A percentile compares a stretch with the other conserved stretches of the same genome.
phyloP scores from a whole-genome alignment of 2,329 filamentous ascomycete genomes.

The Leptographium lundbergii region DNA sequence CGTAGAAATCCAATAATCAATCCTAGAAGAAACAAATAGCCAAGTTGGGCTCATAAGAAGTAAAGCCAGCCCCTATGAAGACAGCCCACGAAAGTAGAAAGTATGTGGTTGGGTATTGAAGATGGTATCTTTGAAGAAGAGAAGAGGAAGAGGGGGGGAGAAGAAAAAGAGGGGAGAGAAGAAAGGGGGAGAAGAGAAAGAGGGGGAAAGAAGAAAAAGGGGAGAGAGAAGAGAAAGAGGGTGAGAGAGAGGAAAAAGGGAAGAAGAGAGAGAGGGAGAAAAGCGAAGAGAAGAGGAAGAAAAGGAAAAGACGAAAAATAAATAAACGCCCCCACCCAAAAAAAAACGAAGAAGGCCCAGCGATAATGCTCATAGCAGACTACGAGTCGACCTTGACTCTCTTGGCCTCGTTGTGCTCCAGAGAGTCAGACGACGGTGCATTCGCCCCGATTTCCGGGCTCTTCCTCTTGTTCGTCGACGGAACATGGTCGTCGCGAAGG shows the following conservation, averaged over 20 bases:
- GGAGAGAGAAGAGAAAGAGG: neutral
- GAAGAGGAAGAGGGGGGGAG: neutral
- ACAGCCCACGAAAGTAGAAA: neutral
- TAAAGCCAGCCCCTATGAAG: neutral
- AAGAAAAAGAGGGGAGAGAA: neutral
- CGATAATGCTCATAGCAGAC: neutral
- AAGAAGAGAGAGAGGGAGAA: too few relatives aligned
- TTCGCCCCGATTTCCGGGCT: constrained; percentile 36
- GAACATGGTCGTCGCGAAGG: constrained; percentile 38
- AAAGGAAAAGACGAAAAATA: neutral
- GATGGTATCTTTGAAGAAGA: neutral
- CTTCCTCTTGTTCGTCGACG: constrained; percentile 36
- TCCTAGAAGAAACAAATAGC: neutral
- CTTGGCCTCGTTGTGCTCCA: constrained; percentile 36
- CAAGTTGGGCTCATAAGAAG: neutral
- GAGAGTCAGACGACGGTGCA: constrained; percentile 26
- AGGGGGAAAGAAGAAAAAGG: too few relatives aligned
- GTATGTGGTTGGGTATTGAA: neutral
- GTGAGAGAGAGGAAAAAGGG: too few relatives aligned
- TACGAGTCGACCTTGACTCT: constrained; percentile 37
- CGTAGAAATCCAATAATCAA: neutral
- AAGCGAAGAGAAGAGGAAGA: too few relatives aligned
- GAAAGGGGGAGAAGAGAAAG: too few relatives aligned
- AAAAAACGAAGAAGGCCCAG: neutral
- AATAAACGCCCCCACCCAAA: neutral